Conservation (phyloP, 768 basidiomycete genomes). For the Suillus luteus region DNA sequence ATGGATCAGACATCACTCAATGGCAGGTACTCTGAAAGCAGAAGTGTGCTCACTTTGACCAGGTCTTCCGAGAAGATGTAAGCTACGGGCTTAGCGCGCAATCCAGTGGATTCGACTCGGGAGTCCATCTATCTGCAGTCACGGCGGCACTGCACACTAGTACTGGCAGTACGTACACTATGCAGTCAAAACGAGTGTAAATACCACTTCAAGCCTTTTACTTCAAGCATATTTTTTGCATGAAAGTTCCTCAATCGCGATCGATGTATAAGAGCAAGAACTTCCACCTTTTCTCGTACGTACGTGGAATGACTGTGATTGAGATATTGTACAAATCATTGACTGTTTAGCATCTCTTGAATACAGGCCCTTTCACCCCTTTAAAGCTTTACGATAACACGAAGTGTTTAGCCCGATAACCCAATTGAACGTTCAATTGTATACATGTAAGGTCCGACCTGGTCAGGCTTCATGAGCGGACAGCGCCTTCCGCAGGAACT, state of each 20-base stretch:
- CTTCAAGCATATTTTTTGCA: neutral
- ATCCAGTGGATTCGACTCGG: neutral
- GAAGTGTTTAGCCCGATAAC: neutral
- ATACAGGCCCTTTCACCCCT: neutral
- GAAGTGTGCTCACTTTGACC: conserved; percentile 42
- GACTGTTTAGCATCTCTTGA: neutral
- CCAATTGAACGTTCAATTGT: neutral
- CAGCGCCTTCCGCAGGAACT: conserved; percentile 22
- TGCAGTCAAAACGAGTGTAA: neutral
- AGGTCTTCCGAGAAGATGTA: conserved; percentile 64
- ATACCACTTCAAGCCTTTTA: neutral
- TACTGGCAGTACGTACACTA: neutral
- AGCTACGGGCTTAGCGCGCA: conserved; percentile 29
- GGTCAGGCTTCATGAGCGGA: conserved; percentile 2
- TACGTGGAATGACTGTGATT: neutral
- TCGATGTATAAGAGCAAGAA: neutral
- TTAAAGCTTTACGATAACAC: neutral
- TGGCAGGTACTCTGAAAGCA: neutral
- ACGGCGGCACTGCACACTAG: neutral
- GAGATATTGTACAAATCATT: neutral
- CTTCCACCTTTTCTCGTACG: neutral
- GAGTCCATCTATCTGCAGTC: neutral
- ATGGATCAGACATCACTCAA: conserved; percentile 2
- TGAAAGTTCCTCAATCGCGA: neutral
- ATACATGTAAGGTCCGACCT: neutral